Base-by-base conservation (phyloP, 768 basidiomycete genomes). In the Suillus bovinus region DNA sequence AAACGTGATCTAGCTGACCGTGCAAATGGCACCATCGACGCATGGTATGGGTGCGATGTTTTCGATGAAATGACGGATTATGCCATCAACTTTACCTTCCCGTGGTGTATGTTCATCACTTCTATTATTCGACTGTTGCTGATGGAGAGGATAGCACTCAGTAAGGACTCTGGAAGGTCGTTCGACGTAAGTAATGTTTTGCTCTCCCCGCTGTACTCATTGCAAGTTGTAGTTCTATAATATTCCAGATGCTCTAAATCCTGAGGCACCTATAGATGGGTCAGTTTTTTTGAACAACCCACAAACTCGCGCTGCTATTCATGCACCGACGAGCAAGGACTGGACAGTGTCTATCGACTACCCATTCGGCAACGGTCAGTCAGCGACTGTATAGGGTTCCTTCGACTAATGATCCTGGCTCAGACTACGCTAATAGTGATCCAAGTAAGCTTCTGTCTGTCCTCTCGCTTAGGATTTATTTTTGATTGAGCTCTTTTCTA, bases 31-130 rank as follows among this genome's bases (percentile, higher is more conserved):
- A 84, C 82, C 2, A 80, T 88, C 53, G 81, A 87, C 66, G 71
- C 83, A 33, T 85, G 84, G 86, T 88, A 88, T 52, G 85, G 86
- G 6, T 91, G 90, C 72, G 78, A 84, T 60, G 70, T 90, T 13
- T 80, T 84, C 54, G 83, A 86, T 61, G 84, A 87, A 76, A 82
- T 87, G 73, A 67, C 88, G 36, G 89, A 91, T 72, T 91, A 91
- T 65, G 87, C 89, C 17, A 58, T 85, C 62, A 92, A 91, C 69
- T 90, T 80, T 68, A 88, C 89, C 0, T 85, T 80, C 69, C 90
- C 90, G 2, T 84, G 82, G 83, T 67, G 79, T 84, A 74, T 24
- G 80, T 34, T 44, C 47, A n/a, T 64, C 24, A 7, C 47, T 11
- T 31, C 27, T 8, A 34, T 31, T 17, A 50, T 14, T 39, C 61